These are phyloP conservation scores for Rosa rugosa DNA, from an alignment of 306 rosid species.

Conservation along the genomic window DNA sequence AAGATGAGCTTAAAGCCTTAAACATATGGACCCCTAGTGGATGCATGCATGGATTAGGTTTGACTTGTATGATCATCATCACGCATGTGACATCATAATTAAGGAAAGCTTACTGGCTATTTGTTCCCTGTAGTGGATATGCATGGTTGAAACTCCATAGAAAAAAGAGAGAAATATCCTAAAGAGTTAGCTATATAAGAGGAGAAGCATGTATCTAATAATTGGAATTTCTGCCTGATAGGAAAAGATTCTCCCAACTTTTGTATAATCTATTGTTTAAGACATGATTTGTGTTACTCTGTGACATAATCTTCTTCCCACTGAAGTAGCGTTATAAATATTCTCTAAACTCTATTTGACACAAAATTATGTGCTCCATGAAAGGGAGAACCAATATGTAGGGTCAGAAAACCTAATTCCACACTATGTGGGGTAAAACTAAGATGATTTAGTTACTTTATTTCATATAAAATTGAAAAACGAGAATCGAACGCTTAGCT, in stretches of 20 bases:
- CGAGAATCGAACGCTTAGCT: not conserved
- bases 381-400: not conserved
- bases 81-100: constrained; percentile 49
- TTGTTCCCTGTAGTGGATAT: constrained; percentile 28
- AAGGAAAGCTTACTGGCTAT: constrained; percentile 41
- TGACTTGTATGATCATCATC: constrained; percentile 32
- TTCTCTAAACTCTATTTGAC: constrained; percentile 11
- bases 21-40: constrained; percentile 27
- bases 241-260: not conserved
- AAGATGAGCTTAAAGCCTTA: constrained; percentile 6
- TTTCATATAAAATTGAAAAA: not conserved
- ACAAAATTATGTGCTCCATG: not conserved
- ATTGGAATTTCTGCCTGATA: constrained; percentile 1
- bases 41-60: constrained; percentile 44
- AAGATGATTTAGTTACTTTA: not conserved
- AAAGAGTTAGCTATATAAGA: not conserved
- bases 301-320: constrained; percentile 28
- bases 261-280: not conserved
- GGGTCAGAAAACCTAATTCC: not conserved
- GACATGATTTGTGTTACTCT: not conserved
- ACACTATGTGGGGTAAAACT: not conserved
- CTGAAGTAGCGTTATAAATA: constrained; percentile 10
- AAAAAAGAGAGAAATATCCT: constrained; percentile 17
- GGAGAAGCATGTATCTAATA: constrained; percentile 21
- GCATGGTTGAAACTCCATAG: constrained; percentile 27